A percentile compares a stretch with the other conserved stretches of the same genome.
phyloP scores from a whole-genome alignment of 768 basidiomycete genomes.

The Terana coerulea region DNA sequence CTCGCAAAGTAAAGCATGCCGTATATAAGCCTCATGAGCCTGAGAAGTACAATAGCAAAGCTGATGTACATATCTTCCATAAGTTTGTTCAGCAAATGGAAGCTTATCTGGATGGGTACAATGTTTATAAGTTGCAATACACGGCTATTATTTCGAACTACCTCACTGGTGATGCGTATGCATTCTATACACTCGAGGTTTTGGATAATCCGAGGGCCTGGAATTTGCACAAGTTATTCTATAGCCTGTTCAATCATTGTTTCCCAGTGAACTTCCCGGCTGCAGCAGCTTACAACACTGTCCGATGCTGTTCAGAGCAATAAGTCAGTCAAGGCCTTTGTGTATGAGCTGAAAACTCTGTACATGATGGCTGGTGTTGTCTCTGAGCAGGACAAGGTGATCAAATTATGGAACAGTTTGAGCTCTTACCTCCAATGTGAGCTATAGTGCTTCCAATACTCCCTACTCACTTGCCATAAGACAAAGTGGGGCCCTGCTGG shows the following conservation, averaged over 20 bases:
- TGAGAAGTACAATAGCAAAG: too few relatives aligned
- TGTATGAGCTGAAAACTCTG: slow-evolving; percentile 31
- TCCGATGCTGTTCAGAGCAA: slow-evolving; percentile 21
- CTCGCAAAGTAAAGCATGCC: too few relatives aligned
- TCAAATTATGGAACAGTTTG: slow-evolving; percentile 34
- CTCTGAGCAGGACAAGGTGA: slow-evolving; percentile 26
- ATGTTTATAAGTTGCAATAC: background rate
- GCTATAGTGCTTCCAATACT: slow-evolving; percentile 28
- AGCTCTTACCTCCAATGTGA: slow-evolving; percentile 23
- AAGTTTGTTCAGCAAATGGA: background rate
- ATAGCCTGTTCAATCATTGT: slow-evolving; percentile 22
- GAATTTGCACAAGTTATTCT: slow-evolving; percentile 13
- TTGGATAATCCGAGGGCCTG: slow-evolving; percentile 11
- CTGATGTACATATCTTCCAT: background rate
- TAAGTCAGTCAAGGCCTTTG: slow-evolving; percentile 28
- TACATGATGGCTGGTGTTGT: slow-evolving; percentile 30
- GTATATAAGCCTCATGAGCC: too few relatives aligned
- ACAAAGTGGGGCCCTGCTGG: too few relatives aligned
- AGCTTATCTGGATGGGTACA: background rate
- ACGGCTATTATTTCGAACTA: slow-evolving; percentile 13
- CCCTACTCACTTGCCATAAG: slow-evolving; percentile 24
- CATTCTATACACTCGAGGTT: slow-evolving; percentile 24
- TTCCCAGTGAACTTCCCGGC: slow-evolving; percentile 20
- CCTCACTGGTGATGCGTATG: slow-evolving; percentile 29
- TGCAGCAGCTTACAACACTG: slow-evolving; percentile 25